A percentile compares a stretch with the other conserved stretches of the same genome.
These are phyloP conservation scores for Suhomyces bolitotheri DNA, from an alignment of 1,139 yeast genomes.

Conservation along the genomic window DNA sequence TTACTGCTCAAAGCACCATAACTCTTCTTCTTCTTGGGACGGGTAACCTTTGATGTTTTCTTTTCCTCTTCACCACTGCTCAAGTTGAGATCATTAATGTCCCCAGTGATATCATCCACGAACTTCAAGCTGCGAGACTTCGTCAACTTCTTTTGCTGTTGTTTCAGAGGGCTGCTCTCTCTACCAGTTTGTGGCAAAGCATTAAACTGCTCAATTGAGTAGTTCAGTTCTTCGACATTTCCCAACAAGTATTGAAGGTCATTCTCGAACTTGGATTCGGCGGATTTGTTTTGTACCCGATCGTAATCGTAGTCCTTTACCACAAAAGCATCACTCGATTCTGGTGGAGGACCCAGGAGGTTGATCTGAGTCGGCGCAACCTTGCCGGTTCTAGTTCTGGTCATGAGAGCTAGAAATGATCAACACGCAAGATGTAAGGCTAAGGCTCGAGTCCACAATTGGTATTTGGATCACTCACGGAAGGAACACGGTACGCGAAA, in stretches of 20 bases:
- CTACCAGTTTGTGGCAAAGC: not conserved
- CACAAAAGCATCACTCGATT: conserved; percentile 10
- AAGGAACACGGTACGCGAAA: too few species aligned
- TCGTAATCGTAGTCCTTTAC: conserved; percentile 22
- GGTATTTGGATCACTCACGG: too few species aligned
- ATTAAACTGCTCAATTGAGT: conserved; percentile 1
- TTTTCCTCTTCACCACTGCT: conserved; percentile 25
- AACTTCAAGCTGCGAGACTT: conserved; percentile 5
- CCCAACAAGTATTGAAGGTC: conserved; percentile 24
- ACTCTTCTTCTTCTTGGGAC: conserved; percentile 11
- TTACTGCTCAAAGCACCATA: conserved; percentile 11
- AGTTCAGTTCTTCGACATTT: conserved; percentile 7
- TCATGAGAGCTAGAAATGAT: conserved; percentile 6
- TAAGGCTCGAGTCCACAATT: too few species aligned
- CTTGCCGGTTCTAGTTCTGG: conserved; percentile 8
- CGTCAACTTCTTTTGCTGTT: conserved; percentile 1
- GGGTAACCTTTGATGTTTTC: conserved; percentile 1
- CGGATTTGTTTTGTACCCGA: conserved; percentile 13
- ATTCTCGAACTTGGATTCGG: conserved; percentile 23
- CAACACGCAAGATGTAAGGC: too few species aligned
- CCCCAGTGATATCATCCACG: conserved; percentile 26
- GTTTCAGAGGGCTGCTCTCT: conserved; percentile 2
- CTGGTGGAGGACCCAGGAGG: conserved; percentile 5
- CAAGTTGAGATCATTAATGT: conserved; percentile 26
- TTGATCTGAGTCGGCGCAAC: conserved; percentile 1